Evolutionary conservation across 768 basidiomycete genomes (phyloP).

Genomic region (Ramaria sp.): DNA sequence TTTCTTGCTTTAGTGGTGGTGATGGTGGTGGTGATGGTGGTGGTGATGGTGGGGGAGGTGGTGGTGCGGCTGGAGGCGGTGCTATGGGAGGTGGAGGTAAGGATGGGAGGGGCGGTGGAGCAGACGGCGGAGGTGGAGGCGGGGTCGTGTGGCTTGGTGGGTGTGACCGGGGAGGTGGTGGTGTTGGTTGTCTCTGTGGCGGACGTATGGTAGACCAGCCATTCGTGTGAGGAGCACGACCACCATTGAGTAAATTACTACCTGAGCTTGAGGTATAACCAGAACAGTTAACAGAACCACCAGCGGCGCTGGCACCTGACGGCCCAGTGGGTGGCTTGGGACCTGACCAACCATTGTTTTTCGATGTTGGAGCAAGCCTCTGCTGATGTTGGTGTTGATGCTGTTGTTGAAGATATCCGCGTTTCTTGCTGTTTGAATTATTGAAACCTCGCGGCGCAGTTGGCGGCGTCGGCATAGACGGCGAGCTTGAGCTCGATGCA

Average conservation of each 20-base stretch:
- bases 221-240: constrained; percentile 2
- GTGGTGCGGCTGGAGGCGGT: constrained; percentile 6
- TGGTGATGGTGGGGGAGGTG: background rate
- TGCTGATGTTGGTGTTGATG: background rate
- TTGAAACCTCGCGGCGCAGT: constrained; percentile 5
- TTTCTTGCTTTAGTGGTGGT: constrained; percentile 9
- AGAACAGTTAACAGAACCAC: background rate
- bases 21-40: constrained; percentile 17
- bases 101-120: constrained; percentile 15
- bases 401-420: background rate
- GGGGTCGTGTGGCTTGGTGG: constrained; percentile 8
- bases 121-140: constrained; percentile 16
- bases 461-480: constrained; percentile 21
- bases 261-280: background rate
- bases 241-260: background rate
- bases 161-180: constrained; percentile 17
- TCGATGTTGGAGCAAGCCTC: background rate
- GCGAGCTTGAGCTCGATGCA: constrained; percentile 23
- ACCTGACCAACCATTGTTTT: background rate
- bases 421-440: background rate
- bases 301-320: background rate
- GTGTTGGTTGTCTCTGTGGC: constrained; percentile 15
- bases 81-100: constrained; percentile 2
- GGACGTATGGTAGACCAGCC: constrained; percentile 5
- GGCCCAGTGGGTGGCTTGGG: background rate